Percentiles rank a stretch among this genome's conserved stretches.
Conservation (phyloP, 2,329 filamentous ascomycete species). For the Fonsecaea pugnacius region DNA sequence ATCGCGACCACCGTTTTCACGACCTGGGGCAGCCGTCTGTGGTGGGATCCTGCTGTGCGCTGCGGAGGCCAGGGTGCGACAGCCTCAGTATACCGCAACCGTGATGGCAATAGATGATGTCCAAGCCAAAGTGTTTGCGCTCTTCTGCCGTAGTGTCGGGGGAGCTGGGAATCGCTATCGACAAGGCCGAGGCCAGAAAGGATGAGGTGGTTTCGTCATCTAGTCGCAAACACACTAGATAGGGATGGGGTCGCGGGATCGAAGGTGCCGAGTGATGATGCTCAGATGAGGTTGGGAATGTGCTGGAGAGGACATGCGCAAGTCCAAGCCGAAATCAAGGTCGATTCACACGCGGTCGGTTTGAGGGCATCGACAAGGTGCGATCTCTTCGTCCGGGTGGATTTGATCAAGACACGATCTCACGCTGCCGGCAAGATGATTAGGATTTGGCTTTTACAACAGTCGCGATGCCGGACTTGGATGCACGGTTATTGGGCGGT, state of each 20-base stretch:
- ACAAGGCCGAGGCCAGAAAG: slow-evolving; percentile 28
- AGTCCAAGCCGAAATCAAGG: background rate
- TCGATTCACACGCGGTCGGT: background rate
- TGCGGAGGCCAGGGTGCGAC: background rate
- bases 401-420: background rate
- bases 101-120: background rate
- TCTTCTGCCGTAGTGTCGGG: background rate
- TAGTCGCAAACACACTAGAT: slow-evolving; percentile 4
- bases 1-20: slow-evolving; percentile 11
- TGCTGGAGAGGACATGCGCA: background rate
- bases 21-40: background rate
- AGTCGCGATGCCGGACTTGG: background rate
- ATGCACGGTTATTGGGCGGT: background rate
- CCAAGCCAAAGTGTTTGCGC: background rate
- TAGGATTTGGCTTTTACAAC: background rate
- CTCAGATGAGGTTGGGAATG: background rate
- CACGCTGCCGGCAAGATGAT: background rate
- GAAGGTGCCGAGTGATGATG: background rate
- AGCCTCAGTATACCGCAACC: background rate
- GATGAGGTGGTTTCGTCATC: slow-evolving; percentile 23
- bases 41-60: background rate
- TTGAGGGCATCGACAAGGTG: background rate
- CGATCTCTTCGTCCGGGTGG: background rate
- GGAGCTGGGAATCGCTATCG: slow-evolving; percentile 17
- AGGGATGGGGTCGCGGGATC: background rate